A percentile compares a stretch with the other conserved stretches of the same genome.
These are phyloP conservation scores for Garcia nutans DNA, from an alignment of 345 rosid species.

Conservation along the genomic window DNA sequence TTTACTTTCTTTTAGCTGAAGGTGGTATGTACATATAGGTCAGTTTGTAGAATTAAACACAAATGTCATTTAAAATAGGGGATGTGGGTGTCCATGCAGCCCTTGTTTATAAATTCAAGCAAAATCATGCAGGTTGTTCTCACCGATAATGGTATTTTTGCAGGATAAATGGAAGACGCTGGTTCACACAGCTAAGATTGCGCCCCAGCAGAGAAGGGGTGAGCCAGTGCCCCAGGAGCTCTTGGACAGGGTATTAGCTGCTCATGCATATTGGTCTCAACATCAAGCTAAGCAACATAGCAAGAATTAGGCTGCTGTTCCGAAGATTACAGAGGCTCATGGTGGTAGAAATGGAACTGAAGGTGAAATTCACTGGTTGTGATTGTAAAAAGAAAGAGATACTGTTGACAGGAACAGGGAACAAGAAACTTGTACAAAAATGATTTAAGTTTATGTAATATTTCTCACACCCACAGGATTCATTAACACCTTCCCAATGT, in stretches of 20 bases:
- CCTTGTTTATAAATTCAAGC: not conserved
- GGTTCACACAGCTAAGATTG: constrained; percentile 89
- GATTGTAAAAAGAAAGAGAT: constrained; percentile 30
- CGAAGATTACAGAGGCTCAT: constrained; percentile 25
- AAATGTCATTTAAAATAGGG: not conserved
- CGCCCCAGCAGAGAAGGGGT: constrained; percentile 93
- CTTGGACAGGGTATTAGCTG: constrained; percentile 80
- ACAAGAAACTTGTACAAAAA: constrained; percentile 42
- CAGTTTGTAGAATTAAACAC: not conserved
- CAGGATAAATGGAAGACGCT: constrained; percentile 99
- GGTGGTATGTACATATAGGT: no score
- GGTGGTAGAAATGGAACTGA: constrained; percentile 25
- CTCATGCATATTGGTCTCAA: constrained; percentile 81
- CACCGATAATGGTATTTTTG: not conserved
- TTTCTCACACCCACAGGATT: constrained; percentile 42
- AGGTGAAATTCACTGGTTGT: constrained; percentile 21
- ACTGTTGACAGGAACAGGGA: constrained; percentile 27
- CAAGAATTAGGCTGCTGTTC: constrained; percentile 41
- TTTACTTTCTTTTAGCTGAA: not conserved
- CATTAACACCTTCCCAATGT: constrained; percentile 26
- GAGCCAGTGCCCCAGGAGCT: constrained; percentile 95
- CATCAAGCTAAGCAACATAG: constrained; percentile 71
- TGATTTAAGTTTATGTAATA: constrained; percentile 39
- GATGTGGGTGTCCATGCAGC: not conserved
- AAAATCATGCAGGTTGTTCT: not conserved